Conservation (phyloP, 371 early-diverging fungal genomes). For the Haplosporangium sp. region DNA sequence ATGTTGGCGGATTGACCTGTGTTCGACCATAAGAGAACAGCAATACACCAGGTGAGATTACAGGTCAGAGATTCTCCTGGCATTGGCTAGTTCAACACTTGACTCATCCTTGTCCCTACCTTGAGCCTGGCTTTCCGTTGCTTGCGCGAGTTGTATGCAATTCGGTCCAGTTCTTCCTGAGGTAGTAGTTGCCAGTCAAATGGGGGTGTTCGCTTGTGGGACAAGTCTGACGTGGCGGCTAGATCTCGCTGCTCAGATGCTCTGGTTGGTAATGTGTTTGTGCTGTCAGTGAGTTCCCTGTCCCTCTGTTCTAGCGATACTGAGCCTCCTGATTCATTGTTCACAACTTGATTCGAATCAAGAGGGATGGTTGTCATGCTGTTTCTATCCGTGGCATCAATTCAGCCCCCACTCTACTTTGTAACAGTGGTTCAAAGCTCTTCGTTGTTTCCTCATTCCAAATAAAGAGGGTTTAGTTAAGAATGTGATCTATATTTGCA, state of each 20-base stretch:
- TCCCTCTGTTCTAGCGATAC: too few species aligned
- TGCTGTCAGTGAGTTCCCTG: background rate
- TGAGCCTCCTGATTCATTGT: too few species aligned
- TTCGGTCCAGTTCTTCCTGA: slow-evolving; percentile 13
- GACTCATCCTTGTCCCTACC: slow-evolving; percentile 8
- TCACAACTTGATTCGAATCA: too few species aligned
- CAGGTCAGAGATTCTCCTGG: background rate
- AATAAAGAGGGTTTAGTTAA: too few species aligned
- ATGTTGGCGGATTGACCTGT: slow-evolving; percentile 29
- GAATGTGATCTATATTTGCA: too few species aligned
- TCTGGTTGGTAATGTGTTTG: background rate
- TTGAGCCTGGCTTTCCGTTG: slow-evolving; percentile 21
- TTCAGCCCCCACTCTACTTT: too few species aligned
- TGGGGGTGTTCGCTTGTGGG: background rate
- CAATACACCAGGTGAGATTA: background rate
- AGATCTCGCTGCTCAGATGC: background rate
- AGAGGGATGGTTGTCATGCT: too few species aligned
- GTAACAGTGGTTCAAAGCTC: too few species aligned
- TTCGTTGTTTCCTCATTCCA: too few species aligned
- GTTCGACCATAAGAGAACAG: background rate
- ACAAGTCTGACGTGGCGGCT: background rate
- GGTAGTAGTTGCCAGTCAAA: slow-evolving; percentile 33
- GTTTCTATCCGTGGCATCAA: too few species aligned
- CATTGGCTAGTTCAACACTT: too few species aligned
- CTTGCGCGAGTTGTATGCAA: slow-evolving; percentile 36